Evolutionary conservation across 495 filamentous ascomycete species (phyloP).

Genomic region (Penicillium tannophilum): DNA sequence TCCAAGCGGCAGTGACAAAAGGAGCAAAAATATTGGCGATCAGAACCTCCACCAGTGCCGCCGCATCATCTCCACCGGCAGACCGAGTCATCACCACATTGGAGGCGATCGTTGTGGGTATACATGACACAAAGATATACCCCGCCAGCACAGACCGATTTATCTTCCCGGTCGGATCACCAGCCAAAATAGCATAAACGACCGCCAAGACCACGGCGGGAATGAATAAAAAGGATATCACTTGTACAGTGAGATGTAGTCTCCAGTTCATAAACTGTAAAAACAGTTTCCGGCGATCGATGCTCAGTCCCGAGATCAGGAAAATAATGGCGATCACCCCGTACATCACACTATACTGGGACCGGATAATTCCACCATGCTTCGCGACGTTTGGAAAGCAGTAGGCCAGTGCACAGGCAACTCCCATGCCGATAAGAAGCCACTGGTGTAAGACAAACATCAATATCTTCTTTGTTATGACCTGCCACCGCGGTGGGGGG

Average conservation of each 20-base stretch:
- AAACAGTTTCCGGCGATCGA: constrained; percentile 53
- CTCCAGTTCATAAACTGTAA: constrained; percentile 54
- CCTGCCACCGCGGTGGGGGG: constrained; percentile 10
- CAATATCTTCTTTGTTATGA: constrained; percentile 23
- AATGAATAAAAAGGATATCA: constrained; percentile 53
- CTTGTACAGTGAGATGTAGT: constrained; percentile 54
- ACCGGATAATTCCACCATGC: constrained; percentile 53
- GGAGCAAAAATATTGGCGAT: constrained; percentile 57
- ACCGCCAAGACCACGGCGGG: constrained; percentile 48
- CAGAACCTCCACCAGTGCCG: constrained; percentile 56
- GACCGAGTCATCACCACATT: constrained; percentile 61
- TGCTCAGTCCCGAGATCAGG: constrained; percentile 55
- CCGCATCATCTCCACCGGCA: constrained; percentile 57
- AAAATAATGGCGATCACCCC: constrained; percentile 57
- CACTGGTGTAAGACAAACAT: constrained; percentile 54
- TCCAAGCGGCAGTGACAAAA: constrained; percentile 54
- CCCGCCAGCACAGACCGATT: constrained; percentile 55
- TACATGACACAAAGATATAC: constrained; percentile 56
- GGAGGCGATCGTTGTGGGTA: constrained; percentile 60
- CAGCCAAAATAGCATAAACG: constrained; percentile 49
- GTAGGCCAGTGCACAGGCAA: constrained; percentile 53
- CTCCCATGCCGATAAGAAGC: constrained; percentile 57
- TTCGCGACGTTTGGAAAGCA: constrained; percentile 57
- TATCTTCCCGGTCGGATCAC: constrained; percentile 42
- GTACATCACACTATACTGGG: constrained; percentile 57